Evolutionary conservation across 345 rosid species (phyloP).

Genomic region (Arabis alpina): DNA sequence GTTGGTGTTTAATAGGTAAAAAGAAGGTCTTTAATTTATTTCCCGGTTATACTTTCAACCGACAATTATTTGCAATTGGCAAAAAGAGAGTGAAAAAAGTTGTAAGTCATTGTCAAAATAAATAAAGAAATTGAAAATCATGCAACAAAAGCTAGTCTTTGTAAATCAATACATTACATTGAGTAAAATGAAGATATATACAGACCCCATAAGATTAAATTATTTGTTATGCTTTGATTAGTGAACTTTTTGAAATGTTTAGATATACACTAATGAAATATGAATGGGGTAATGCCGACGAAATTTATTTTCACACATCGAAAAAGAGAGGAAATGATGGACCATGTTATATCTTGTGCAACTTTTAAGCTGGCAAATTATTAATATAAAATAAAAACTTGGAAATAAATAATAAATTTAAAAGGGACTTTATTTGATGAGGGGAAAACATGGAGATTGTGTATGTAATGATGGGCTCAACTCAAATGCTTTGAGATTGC

Average conservation of each 20-base stretch:
- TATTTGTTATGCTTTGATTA: not conserved
- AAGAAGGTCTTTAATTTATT: conserved; percentile 22
- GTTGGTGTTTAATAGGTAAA: not conserved
- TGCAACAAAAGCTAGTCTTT: conserved; percentile 15
- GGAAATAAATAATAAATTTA: not conserved
- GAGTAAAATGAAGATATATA: not conserved
- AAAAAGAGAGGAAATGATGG: conserved; percentile 21
- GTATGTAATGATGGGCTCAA: conserved; percentile 48
- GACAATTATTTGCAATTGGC: conserved; percentile 24
- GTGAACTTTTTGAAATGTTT: not conserved
- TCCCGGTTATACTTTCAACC: conserved; percentile 23
- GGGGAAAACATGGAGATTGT: conserved; percentile 40
- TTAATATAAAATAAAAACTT: not conserved
- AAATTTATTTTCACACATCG: conserved; percentile 3
- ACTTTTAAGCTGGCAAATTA: conserved; percentile 45
- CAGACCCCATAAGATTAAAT: not conserved
- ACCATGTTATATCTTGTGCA: conserved; percentile 41
- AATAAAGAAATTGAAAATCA: not conserved
- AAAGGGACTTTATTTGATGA: conserved; percentile 27
- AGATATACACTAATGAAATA: not conserved
- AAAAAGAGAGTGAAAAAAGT: conserved; percentile 30
- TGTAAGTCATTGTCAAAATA: not conserved
- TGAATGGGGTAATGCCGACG: not conserved
- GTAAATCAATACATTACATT: not conserved
- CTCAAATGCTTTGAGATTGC: conserved; percentile 35